phyloP scores from a whole-genome alignment of 345 rosid species.

The Conringia planisiliqua region DNA sequence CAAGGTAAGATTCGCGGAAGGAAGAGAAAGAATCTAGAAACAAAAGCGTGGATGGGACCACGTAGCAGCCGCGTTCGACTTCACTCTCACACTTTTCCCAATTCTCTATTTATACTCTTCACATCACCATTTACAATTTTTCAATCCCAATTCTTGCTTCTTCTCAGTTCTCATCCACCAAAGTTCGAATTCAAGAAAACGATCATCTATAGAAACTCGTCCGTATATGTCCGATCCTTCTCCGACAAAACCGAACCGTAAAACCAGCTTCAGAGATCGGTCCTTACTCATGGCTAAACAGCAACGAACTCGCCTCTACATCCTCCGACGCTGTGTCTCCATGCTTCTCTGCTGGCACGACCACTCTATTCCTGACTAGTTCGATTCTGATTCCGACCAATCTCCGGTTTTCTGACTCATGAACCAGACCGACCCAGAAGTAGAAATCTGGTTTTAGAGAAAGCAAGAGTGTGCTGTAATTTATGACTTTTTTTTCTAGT shows the following conservation, averaged over 20 bases:
- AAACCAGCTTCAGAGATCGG: constrained; percentile 41
- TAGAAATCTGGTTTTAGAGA: background rate
- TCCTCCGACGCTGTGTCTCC: constrained; percentile 69
- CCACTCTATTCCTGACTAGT: constrained; percentile 35
- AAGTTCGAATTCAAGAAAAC: background rate
- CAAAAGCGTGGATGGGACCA: constrained; percentile 18
- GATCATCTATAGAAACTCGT: background rate
- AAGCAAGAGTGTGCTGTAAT: background rate
- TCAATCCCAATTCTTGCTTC: background rate
- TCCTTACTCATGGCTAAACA: constrained; percentile 65
- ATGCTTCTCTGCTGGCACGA: constrained; percentile 89
- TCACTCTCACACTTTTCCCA: background rate
- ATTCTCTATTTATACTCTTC: constrained; percentile 5
- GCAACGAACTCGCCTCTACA: constrained; percentile 74
- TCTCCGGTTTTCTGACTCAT: background rate
- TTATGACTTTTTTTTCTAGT: background rate
- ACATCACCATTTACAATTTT: background rate
- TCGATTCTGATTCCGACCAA: background rate
- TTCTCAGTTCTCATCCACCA: background rate
- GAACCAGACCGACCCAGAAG: background rate
- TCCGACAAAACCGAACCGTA: constrained; percentile 25
- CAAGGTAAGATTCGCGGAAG: constrained; percentile 4
- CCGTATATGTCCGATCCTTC: constrained; percentile 33
- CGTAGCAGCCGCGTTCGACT: constrained; percentile 25
- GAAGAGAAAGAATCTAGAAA: constrained; percentile 12